phyloP scores from a whole-genome alignment of 805 yeast species.

The Saccharomyces mikatae region DNA sequence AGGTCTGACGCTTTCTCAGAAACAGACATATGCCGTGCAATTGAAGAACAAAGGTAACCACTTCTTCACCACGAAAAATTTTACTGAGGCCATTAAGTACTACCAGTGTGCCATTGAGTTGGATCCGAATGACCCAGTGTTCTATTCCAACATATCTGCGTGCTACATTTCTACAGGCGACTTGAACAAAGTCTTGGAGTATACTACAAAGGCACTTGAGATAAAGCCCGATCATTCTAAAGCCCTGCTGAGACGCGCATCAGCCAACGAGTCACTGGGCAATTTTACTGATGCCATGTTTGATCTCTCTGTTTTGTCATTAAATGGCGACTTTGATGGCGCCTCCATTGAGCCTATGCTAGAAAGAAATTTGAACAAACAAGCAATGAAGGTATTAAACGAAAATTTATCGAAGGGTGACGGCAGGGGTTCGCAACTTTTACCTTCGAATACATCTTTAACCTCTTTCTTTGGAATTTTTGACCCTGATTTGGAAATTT shows the following conservation, averaged over 20 bases:
- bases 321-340: conserved; percentile 76
- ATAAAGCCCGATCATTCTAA: conserved; percentile 86
- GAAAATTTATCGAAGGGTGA: conserved; percentile 33
- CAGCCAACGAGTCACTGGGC: conserved; percentile 78
- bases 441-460: conserved; percentile 79
- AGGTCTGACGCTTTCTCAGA: conserved; percentile 42
- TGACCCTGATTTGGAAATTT: conserved; percentile 39
- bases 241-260: conserved; percentile 87
- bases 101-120: conserved; percentile 72
- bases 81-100: conserved; percentile 63
- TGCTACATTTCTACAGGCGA: conserved; percentile 79
- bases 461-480: conserved; percentile 85
- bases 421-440: conserved; percentile 33
- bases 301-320: conserved; percentile 83
- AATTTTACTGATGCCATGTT: conserved; percentile 77
- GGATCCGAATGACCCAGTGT: conserved; percentile 70
- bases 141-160: conserved; percentile 92
- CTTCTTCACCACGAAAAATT: conserved; percentile 62
- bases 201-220: conserved; percentile 77
- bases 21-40: conserved; percentile 57
- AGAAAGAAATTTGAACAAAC: conserved; percentile 79
- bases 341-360: conserved; percentile 69
- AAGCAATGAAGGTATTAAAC: conserved; percentile 62
- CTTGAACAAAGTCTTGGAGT: conserved; percentile 76
- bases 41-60: conserved; percentile 87